A percentile compares a stretch with the other conserved stretches of the same genome.
Evolutionary conservation across 768 basidiomycete genomes (phyloP).

Genomic region (Pleurotus ostreatus): DNA sequence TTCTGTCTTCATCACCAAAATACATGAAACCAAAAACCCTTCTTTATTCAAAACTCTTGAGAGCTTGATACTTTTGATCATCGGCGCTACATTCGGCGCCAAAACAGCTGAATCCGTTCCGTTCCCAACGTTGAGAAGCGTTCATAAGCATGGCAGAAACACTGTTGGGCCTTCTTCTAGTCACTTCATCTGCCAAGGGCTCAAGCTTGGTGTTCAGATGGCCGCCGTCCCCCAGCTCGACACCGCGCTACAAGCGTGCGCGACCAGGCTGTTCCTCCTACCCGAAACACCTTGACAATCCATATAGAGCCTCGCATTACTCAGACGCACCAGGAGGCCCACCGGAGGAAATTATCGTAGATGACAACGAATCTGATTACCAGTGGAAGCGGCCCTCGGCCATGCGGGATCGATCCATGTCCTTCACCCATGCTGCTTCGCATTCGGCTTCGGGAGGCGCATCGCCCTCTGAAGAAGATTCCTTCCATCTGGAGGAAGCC

Average conservation of each 20-base stretch:
- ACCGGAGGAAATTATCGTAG: conserved; percentile 26
- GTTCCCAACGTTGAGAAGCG: background rate
- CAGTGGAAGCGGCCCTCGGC: conserved; percentile 57
- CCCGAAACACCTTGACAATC: conserved; percentile 62
- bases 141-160: conserved; percentile 60
- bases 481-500: conserved; percentile 31
- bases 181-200: conserved; percentile 81
- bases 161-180: conserved; percentile 76
- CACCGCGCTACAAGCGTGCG: conserved; percentile 70
- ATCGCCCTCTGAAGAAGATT: conserved; percentile 45
- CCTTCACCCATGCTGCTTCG: conserved; percentile 43
- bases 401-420: conserved; percentile 45
- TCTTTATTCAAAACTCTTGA: too few species aligned
- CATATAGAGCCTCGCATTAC: conserved; percentile 64
- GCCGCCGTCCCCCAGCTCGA: conserved; percentile 67
- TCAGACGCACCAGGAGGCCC: conserved; percentile 14
- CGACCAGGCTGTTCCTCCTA: conserved; percentile 42
- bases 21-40: too few species aligned
- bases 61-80: too few species aligned
- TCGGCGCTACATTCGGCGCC: too few species aligned
- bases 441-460: conserved; percentile 46
- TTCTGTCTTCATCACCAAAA: too few species aligned
- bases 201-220: conserved; percentile 78
- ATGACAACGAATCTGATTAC: conserved; percentile 51
- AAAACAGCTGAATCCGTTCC: too few species aligned